A percentile compares a stretch with the other conserved stretches of the same genome.
Conservation (phyloP, 129 eudicot species). For the Logfia minima region DNA sequence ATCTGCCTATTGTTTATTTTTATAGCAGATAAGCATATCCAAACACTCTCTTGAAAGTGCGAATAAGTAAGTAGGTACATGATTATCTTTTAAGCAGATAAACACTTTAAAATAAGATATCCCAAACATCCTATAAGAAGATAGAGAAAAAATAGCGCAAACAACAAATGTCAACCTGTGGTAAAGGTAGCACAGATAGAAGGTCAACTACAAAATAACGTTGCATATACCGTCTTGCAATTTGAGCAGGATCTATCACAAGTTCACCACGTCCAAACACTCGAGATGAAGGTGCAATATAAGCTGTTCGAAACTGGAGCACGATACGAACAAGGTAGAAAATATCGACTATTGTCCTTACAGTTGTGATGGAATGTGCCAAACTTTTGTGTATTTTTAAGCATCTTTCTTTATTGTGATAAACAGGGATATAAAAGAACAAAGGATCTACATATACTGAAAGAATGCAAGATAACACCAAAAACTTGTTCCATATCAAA, state of each 20-base stretch:
- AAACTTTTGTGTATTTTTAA: constrained; percentile 64
- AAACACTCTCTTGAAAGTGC: no score
- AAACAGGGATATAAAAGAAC: constrained; percentile 82
- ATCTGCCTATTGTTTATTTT: no score
- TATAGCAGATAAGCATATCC: no score
- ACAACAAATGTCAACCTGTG: constrained; percentile 59
- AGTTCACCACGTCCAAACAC: constrained; percentile 98
- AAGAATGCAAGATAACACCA: constrained; percentile 77
- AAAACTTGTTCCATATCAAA: constrained; percentile 74
- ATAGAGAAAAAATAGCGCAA: not conserved
- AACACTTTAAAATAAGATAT: not conserved
- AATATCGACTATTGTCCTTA: constrained; percentile 66
- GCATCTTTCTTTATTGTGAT: constrained; percentile 47
- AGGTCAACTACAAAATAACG: constrained; percentile 79
- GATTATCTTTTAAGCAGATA: no score
- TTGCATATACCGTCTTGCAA: constrained; percentile 70
- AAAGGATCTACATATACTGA: constrained; percentile 90
- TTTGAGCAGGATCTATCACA: constrained; percentile 81
- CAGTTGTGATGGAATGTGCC: constrained; percentile 67
- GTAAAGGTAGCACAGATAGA: constrained; percentile 77
- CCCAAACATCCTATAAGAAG: not conserved
- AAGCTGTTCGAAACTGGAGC: constrained; percentile 89
- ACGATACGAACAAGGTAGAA: constrained; percentile 69
- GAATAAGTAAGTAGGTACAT: no score
- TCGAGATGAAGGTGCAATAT: constrained; percentile 93